Conservation (phyloP, 75 land plant species). For the Sequoia sempervirens region DNA sequence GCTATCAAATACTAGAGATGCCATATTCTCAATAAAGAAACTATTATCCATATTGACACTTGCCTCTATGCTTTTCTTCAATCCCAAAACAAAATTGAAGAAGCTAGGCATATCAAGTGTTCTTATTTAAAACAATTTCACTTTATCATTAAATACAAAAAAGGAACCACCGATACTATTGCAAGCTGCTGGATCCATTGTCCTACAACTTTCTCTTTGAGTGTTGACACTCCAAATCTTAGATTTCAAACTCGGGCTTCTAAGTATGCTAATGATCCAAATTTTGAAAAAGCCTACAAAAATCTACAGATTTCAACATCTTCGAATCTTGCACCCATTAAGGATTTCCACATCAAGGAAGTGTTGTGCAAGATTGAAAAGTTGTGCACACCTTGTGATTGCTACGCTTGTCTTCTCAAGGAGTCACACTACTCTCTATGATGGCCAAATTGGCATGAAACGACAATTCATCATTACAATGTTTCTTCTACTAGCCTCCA, state of each 20-base stretch:
- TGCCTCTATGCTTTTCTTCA: background rate
- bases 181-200: background rate
- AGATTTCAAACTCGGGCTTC: background rate
- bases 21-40: too few relatives aligned
- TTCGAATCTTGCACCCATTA: background rate
- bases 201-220: background rate
- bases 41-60: too few relatives aligned
- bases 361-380: background rate
- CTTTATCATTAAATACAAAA: background rate
- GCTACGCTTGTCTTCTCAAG: too few relatives aligned
- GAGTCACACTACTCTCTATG: background rate
- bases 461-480: too few relatives aligned
- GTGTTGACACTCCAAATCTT: background rate
- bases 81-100: background rate
- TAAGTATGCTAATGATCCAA: background rate
- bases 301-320: background rate
- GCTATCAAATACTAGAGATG: too few relatives aligned
- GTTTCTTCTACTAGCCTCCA: too few relatives aligned
- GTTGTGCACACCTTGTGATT: background rate
- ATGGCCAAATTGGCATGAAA: background rate
- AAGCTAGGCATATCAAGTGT: background rate
- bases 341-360: background rate
- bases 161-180: background rate
- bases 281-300: background rate
- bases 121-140: background rate